These are phyloP conservation scores for Sonneratia alba DNA, from an alignment of 345 rosid species.

Conservation along the genomic window DNA sequence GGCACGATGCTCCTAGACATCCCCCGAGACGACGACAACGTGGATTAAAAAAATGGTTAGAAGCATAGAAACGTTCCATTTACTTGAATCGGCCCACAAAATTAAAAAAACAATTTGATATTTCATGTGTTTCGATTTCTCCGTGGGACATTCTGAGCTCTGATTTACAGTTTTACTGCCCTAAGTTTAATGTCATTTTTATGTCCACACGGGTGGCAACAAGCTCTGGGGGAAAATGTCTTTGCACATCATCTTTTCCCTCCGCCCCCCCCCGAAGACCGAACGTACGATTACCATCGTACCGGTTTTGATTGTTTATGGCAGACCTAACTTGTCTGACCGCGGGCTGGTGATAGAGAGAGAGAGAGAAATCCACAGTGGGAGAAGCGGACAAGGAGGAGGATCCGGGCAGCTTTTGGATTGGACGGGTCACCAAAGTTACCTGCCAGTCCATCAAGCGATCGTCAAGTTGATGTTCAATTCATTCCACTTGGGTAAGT, in stretches of 20 bases:
- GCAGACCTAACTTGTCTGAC: slow-evolving; percentile 24
- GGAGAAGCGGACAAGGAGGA: slow-evolving; percentile 1
- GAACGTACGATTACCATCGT: not conserved
- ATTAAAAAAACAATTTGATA: too few relatives aligned
- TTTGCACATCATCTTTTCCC: not conserved
- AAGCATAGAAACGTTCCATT: not conserved
- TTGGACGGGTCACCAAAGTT: slow-evolving; percentile 11
- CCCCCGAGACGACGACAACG: not conserved
- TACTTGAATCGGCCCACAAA: too few relatives aligned
- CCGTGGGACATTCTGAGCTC: too few relatives aligned
- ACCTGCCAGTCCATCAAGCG: not conserved
- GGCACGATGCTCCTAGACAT: not conserved
- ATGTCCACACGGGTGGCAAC: slow-evolving; percentile 3
- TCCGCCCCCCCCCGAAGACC: slow-evolving; percentile 11
- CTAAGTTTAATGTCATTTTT: not conserved
- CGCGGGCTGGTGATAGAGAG: slow-evolving; percentile 7
- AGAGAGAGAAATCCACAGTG: not conserved
- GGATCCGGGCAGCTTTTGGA: slow-evolving; percentile 16
- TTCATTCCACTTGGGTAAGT: not conserved
- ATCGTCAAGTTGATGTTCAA: not conserved
- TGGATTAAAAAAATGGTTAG: not conserved
- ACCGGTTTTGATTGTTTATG: slow-evolving; percentile 7
- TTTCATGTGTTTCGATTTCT: too few relatives aligned
- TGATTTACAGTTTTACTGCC: too few relatives aligned
- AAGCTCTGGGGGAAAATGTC: slow-evolving; percentile 2